Percentiles rank a stretch among this genome's conserved stretches.
Conservation (phyloP, 257 asterid species). For the Thymus mandschuricus region DNA sequence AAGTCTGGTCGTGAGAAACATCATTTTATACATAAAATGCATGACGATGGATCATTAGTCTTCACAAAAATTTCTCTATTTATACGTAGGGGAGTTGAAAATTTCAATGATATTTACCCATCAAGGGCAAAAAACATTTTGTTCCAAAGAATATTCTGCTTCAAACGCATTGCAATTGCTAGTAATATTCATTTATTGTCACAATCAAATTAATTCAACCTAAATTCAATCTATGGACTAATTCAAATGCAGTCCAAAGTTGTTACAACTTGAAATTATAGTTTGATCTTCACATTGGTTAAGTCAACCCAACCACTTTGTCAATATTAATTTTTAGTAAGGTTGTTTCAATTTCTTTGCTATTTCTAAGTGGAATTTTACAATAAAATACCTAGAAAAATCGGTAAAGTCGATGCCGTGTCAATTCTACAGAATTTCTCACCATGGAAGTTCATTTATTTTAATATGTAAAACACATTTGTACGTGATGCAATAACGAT, state of each 20-base stretch:
- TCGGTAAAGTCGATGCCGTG: too few species aligned
- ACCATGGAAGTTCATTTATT: too few species aligned
- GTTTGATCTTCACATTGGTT: not conserved
- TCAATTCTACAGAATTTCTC: too few species aligned
- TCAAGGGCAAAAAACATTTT: not conserved
- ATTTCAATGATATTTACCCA: too few species aligned
- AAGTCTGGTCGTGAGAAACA: too few species aligned
- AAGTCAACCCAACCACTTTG: not conserved
- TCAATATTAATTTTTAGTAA: not conserved
- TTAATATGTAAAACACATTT: too few species aligned
- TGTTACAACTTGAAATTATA: not conserved
- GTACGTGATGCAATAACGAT: too few species aligned
- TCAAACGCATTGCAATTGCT: not conserved
- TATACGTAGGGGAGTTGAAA: too few species aligned
- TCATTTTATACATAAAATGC: too few species aligned
- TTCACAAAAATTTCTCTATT: too few species aligned
- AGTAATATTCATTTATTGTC: not conserved
- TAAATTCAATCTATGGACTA: not conserved
- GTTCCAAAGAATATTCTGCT: too few species aligned
- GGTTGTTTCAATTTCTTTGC: conserved; percentile 19
- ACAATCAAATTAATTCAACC: not conserved
- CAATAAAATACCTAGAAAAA: not conserved
- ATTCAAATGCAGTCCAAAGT: not conserved
- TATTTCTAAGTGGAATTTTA: not conserved
- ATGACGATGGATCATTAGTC: too few species aligned